Percentiles rank a stretch among this genome's conserved stretches.
Conservation (phyloP, 1,284 basidiomycete genomes). For the Farysia itapuensis region DNA sequence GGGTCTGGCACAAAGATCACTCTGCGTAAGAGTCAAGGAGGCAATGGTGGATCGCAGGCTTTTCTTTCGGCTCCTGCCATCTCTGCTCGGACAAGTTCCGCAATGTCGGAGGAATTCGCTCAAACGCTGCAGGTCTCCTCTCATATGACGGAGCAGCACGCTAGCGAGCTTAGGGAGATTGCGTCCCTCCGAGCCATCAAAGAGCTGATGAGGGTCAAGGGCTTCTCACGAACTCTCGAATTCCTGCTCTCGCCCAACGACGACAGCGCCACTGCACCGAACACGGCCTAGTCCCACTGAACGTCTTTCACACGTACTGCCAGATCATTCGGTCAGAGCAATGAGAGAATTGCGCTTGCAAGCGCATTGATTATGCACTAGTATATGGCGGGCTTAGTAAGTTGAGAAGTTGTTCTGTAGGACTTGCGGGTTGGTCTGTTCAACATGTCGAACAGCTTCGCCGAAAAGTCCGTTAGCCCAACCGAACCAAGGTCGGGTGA, state of each 20-base stretch:
- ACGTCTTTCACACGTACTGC: no score
- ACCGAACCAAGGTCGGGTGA: slow-evolving; percentile 41
- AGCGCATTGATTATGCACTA: no score
- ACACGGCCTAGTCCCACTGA: no score
- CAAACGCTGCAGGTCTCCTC: slow-evolving; percentile 8
- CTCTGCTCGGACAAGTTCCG: slow-evolving; percentile 1
- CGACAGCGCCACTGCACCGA: no score
- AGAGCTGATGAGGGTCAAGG: slow-evolving; percentile 36
- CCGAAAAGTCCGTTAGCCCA: slow-evolving; percentile 51
- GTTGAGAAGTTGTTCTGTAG: slow-evolving; percentile 7
- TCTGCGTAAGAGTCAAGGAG: neutral
- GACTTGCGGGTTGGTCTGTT: slow-evolving; percentile 27
- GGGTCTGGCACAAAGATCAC: neutral
- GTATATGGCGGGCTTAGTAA: neutral
- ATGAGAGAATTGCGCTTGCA: no score
- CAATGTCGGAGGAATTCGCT: slow-evolving; percentile 3
- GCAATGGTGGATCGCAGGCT: neutral
- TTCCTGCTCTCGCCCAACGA: slow-evolving; percentile 27
- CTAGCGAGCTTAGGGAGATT: slow-evolving; percentile 29
- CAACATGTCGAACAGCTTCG: slow-evolving; percentile 33
- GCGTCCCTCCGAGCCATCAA: slow-evolving; percentile 43
- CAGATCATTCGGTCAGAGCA: no score
- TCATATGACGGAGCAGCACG: slow-evolving; percentile 19
- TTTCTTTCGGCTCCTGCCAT: neutral
- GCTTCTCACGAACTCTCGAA: slow-evolving; percentile 19